phyloP scores from a whole-genome alignment of 2,329 filamentous ascomycete species.

The Elsinoe arachidis region DNA sequence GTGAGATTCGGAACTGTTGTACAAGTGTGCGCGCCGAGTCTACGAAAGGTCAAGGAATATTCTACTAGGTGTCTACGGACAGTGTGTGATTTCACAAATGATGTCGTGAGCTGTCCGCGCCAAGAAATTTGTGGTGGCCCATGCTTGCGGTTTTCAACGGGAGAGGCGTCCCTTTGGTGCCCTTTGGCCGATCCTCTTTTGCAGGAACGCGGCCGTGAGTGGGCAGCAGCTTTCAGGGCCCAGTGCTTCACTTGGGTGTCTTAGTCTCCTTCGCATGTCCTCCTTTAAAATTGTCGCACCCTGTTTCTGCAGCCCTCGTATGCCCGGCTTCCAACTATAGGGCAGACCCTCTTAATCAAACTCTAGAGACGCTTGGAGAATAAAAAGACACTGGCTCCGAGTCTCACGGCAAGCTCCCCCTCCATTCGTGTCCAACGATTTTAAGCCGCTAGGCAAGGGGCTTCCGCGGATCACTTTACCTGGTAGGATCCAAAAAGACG shows the following conservation, averaged over 20 bases:
- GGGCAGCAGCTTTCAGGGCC: neutral
- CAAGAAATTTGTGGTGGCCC: neutral
- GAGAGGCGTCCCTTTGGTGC: neutral
- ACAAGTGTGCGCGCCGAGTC: neutral
- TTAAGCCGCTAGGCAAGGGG: conserved; percentile 6
- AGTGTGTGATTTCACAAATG: neutral
- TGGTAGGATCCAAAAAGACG: neutral
- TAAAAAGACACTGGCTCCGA: neutral
- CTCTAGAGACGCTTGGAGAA: neutral
- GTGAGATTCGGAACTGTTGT: neutral
- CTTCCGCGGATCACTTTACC: neutral
- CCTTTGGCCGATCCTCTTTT: neutral
- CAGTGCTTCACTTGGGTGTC: neutral
- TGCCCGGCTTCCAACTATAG: neutral
- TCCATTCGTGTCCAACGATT: conserved; percentile 1
- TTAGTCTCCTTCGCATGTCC: conserved; percentile 1
- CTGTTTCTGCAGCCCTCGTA: conserved; percentile 1
- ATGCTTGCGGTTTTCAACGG: neutral
- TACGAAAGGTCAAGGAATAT: neutral
- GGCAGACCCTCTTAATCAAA: neutral
- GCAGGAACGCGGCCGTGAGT: neutral
- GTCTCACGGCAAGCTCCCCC: neutral
- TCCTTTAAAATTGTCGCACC: neutral
- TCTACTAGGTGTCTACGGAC: neutral
- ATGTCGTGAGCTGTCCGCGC: conserved; percentile 11